These are phyloP conservation scores for Garcia nutans DNA, from an alignment of 345 rosid genomes.

Conservation along the genomic window DNA sequence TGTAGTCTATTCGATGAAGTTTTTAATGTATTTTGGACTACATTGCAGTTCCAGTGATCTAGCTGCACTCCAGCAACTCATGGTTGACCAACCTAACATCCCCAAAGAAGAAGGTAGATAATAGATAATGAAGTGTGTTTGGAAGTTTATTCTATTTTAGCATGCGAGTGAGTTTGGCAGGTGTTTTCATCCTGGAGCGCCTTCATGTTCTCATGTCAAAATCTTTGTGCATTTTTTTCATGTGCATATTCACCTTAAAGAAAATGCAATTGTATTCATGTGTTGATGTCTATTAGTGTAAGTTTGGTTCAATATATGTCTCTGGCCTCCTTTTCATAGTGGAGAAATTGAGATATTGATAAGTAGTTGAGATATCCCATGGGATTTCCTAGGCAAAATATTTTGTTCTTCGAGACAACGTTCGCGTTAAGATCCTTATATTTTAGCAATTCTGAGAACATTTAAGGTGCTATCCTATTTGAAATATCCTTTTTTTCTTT, in stretches of 20 bases:
- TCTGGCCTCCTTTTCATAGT: neutral
- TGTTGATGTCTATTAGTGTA: too few species aligned
- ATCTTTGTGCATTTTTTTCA: neutral
- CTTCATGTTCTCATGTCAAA: neutral
- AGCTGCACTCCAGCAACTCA: slow-evolving; percentile 54
- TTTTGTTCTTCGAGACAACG: neutral
- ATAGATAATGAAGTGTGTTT: neutral
- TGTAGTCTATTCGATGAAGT: neutral
- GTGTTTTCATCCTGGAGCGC: too few species aligned
- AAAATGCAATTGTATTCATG: neutral
- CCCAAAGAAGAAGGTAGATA: slow-evolving; percentile 63
- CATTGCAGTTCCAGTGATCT: slow-evolving; percentile 59
- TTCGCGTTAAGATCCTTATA: neutral
- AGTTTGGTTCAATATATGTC: too few species aligned
- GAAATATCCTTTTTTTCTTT: too few species aligned
- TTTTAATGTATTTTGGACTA: neutral
- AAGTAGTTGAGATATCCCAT: neutral
- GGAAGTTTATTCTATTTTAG: neutral
- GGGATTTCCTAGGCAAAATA: neutral
- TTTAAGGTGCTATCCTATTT: too few species aligned
- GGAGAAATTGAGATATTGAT: neutral
- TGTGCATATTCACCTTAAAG: neutral
- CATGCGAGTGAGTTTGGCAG: neutral
- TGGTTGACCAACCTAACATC: slow-evolving; percentile 84
- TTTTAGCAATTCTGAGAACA: neutral